These are phyloP conservation scores for Metrosideros polymorpha DNA, from an alignment of 441 rosid genomes.

Conservation along the genomic window DNA sequence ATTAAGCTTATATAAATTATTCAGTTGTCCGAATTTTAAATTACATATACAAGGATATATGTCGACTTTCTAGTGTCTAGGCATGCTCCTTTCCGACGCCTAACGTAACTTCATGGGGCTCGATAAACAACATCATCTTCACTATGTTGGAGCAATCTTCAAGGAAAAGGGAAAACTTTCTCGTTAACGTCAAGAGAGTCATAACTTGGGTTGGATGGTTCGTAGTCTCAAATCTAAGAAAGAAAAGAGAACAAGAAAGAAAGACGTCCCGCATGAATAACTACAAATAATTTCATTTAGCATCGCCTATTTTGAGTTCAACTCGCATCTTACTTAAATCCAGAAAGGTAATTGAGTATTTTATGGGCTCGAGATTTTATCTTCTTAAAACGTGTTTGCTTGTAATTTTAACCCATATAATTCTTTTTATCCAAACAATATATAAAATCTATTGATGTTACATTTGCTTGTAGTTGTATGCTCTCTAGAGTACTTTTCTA, in stretches of 20 bases:
- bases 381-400: background rate
- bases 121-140: background rate
- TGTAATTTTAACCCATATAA: background rate
- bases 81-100: background rate
- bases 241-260: background rate
- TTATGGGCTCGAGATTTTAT: background rate
- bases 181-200: background rate
- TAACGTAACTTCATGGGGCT: background rate
- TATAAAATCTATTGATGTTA: background rate
- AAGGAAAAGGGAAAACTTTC: background rate
- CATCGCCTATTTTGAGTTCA: background rate
- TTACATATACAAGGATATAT: background rate
- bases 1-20: background rate
- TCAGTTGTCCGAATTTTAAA: background rate
- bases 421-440: background rate
- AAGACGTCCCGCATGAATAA: background rate
- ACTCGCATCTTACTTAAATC: background rate
- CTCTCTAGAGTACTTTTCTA: background rate
- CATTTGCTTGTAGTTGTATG: background rate
- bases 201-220: background rate
- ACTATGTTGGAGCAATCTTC: background rate
- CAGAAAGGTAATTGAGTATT: background rate
- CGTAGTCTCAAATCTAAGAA: background rate
- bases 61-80: background rate
- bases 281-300: background rate